phyloP scores from a whole-genome alignment of 768 basidiomycete species.

The Psilocybe cyanescens region DNA sequence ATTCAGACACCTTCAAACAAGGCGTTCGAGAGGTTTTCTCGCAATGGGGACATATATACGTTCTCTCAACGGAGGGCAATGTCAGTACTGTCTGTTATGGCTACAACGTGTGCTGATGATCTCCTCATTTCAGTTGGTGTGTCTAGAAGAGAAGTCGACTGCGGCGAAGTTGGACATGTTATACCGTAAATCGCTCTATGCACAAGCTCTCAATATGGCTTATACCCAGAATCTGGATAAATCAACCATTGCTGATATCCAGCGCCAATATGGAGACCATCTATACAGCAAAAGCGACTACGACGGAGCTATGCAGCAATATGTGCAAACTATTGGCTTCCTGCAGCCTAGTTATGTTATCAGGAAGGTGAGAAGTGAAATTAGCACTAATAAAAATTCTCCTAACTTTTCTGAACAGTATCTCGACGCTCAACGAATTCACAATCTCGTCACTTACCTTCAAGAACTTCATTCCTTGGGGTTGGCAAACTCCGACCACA shows the following conservation, averaged over 20 bases:
- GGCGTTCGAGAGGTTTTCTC: slow-evolving; percentile 86
- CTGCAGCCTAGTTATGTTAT: slow-evolving; percentile 96
- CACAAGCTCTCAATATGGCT: slow-evolving; percentile 83
- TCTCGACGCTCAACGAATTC: slow-evolving; percentile 94
- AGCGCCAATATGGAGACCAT: slow-evolving; percentile 89
- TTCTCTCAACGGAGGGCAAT: slow-evolving; percentile 78
- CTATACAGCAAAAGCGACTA: slow-evolving; percentile 90
- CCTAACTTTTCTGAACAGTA: slow-evolving; percentile 55
- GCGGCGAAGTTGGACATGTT: slow-evolving; percentile 85
- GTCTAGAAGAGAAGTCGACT: slow-evolving; percentile 80
- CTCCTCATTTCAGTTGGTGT: slow-evolving; percentile 50
- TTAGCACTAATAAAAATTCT: neutral
- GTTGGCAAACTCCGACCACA: slow-evolving; percentile 95
- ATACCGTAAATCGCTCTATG: slow-evolving; percentile 78
- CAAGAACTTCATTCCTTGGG: slow-evolving; percentile 92
- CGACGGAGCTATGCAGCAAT: slow-evolving; percentile 93
- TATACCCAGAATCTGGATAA: slow-evolving; percentile 77
- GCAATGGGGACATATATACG: slow-evolving; percentile 80
- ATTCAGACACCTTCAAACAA: slow-evolving; percentile 77
- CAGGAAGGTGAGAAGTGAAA: slow-evolving; percentile 68
- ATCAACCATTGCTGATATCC: slow-evolving; percentile 82
- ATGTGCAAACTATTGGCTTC: slow-evolving; percentile 85
- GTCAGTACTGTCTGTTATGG: slow-evolving; percentile 28
- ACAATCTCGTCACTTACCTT: slow-evolving; percentile 93
- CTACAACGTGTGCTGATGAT: neutral